Percentiles rank a stretch among this genome's conserved stretches.
Conservation (phyloP, 306 rosid species). For the Aeschynomene evenia region DNA sequence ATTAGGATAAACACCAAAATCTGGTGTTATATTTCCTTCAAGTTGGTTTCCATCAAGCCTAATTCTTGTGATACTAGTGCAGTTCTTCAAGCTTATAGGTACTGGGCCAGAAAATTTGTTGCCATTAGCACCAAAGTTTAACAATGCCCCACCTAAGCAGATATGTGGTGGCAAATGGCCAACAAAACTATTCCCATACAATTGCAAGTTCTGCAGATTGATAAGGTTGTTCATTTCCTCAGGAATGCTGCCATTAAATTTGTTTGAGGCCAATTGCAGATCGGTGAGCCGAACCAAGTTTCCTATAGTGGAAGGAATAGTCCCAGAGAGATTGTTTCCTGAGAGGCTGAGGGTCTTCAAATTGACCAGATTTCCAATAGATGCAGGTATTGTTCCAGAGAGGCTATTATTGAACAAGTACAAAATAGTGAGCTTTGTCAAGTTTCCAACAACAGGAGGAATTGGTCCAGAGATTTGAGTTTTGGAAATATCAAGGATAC, state of each 20-base stretch:
- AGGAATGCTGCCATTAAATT: conserved; percentile 31
- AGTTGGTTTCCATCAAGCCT: conserved; percentile 23
- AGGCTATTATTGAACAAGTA: background rate
- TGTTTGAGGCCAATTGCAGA: conserved; percentile 11
- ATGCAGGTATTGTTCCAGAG: background rate
- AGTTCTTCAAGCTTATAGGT: background rate
- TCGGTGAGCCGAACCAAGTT: conserved; percentile 16
- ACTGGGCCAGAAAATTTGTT: background rate
- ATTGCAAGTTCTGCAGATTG: background rate
- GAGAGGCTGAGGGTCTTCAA: background rate
- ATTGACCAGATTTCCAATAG: conserved; percentile 32
- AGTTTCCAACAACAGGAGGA: conserved; percentile 7
- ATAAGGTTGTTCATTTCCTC: conserved; percentile 8
- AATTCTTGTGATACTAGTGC: conserved; percentile 10
- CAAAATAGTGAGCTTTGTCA: background rate
- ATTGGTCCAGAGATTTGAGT: background rate
- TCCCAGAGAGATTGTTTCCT: conserved; percentile 31
- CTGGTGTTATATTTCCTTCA: conserved; percentile 27
- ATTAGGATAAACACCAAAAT: conserved; percentile 25
- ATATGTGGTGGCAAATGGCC: background rate
- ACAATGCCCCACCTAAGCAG: background rate
- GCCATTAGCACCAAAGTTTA: background rate
- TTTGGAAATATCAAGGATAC: background rate
- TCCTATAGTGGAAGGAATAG: conserved; percentile 34
- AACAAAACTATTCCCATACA: background rate